Conservation (phyloP, 371 early-diverging fungal species). For the Parasitella parasitica region DNA sequence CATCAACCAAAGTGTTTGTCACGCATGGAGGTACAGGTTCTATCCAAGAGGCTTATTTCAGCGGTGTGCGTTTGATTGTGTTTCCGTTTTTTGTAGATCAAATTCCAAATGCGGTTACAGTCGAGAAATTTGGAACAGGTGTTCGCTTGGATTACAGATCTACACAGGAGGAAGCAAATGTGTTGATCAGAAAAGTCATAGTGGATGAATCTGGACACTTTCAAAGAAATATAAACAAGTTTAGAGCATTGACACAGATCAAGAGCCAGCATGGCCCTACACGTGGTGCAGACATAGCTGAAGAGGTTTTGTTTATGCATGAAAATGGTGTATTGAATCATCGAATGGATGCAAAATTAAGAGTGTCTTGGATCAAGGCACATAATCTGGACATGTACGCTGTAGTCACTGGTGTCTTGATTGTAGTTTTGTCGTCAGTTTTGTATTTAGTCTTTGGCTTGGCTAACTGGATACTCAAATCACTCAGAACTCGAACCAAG, state of each 20-base stretch:
- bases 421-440: neutral
- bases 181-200: neutral
- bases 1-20: slow-evolving; percentile 30
- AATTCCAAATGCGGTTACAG: slow-evolving; percentile 2
- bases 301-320: slow-evolving; percentile 24
- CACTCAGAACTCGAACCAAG: neutral
- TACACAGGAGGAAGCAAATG: neutral
- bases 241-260: slow-evolving; percentile 22
- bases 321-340: slow-evolving; percentile 17
- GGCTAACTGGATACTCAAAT: neutral
- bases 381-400: slow-evolving; percentile 27
- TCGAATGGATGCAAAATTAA: slow-evolving; percentile 10
- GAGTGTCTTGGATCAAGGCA: slow-evolving; percentile 26
- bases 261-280: slow-evolving; percentile 4
- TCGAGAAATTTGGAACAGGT: slow-evolving; percentile 8
- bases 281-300: slow-evolving; percentile 26
- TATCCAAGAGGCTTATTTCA: slow-evolving; percentile 30
- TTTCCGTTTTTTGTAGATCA: slow-evolving; percentile 47
- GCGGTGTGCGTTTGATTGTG: slow-evolving; percentile 27
- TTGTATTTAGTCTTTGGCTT: neutral
- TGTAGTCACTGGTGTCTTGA: neutral
- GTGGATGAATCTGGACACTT: neutral
- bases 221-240: slow-evolving; percentile 6
- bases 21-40: slow-evolving; percentile 41
- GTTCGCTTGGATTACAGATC: neutral